phyloP scores from a whole-genome alignment of 2,329 filamentous ascomycete species.

The Venturia effusa region DNA sequence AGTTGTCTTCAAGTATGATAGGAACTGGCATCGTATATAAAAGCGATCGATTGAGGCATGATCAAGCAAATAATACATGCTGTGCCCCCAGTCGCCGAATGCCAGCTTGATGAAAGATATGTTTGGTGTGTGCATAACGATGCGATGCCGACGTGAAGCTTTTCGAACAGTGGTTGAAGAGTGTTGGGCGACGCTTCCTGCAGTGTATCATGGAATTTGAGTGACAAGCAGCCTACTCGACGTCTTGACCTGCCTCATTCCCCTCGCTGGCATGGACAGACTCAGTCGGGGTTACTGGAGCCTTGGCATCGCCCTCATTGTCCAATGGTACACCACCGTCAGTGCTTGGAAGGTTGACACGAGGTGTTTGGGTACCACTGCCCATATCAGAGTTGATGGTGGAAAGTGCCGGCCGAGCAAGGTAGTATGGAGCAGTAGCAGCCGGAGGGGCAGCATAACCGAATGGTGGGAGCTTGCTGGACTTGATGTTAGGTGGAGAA shows the following conservation, averaged over 20 bases:
- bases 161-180: slow-evolving; percentile 1
- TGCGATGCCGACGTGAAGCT: neutral
- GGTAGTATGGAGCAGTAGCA: neutral
- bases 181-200: neutral
- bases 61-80: slow-evolving; percentile 7
- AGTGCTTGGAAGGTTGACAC: slow-evolving; percentile 6
- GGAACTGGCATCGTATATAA: slow-evolving; percentile 4
- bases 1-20: neutral
- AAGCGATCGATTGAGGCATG: slow-evolving; percentile 1
- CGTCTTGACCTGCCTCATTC: neutral
- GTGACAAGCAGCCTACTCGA: neutral
- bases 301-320: slow-evolving; percentile 6
- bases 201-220: neutral
- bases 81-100: slow-evolving; percentile 5
- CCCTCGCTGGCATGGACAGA: slow-evolving; percentile 5
- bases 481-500: neutral
- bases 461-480: neutral
- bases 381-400: slow-evolving; percentile 7
- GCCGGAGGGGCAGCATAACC: neutral
- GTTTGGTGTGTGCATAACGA: slow-evolving; percentile 1
- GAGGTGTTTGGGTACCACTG: slow-evolving; percentile 9
- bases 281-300: slow-evolving; percentile 9
- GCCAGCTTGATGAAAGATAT: slow-evolving; percentile 7
- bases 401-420: slow-evolving; percentile 5
- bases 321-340: slow-evolving; percentile 9